Evolutionary conservation across 768 basidiomycete species (phyloP).

Genomic region (Boletus barrowsii): DNA sequence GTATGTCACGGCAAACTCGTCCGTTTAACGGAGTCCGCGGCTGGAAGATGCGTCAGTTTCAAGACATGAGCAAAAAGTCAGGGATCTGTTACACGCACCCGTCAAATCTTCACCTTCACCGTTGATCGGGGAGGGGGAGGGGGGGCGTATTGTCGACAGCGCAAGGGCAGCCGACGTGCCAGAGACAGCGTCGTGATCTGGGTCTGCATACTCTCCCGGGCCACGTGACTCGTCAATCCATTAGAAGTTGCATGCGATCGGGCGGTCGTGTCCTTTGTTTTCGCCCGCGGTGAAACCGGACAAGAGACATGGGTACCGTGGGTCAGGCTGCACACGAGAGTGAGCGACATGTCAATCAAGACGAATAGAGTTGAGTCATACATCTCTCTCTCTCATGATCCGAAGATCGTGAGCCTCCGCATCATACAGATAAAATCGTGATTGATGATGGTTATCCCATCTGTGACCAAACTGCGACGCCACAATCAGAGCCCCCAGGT

Average conservation of each 20-base stretch:
- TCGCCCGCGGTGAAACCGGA: background rate
- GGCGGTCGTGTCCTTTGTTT: background rate
- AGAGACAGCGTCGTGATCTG: background rate
- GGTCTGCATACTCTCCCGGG: background rate
- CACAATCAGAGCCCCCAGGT: conserved; percentile 12
- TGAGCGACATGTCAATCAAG: conserved; percentile 1
- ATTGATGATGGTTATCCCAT: conserved; percentile 2
- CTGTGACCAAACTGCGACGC: conserved; percentile 5
- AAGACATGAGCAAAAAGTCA: background rate
- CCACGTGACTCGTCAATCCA: background rate
- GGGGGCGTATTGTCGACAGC: background rate
- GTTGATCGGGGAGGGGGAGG: background rate
- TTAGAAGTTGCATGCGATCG: background rate
- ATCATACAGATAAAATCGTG: background rate
- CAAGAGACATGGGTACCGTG: background rate
- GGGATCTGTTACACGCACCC: background rate
- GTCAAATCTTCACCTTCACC: background rate
- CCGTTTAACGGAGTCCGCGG: conserved; percentile 3
- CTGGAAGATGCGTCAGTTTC: conserved; percentile 3
- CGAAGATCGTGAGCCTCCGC: conserved; percentile 2
- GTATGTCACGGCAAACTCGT: background rate
- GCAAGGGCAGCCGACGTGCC: background rate
- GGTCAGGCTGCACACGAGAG: conserved; percentile 2
- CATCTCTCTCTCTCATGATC: conserved; percentile 7
- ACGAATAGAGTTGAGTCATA: conserved; percentile 1